Evolutionary conservation across 2,329 filamentous ascomycete species (phyloP).

Genomic region (Pleoardoris graminearum): DNA sequence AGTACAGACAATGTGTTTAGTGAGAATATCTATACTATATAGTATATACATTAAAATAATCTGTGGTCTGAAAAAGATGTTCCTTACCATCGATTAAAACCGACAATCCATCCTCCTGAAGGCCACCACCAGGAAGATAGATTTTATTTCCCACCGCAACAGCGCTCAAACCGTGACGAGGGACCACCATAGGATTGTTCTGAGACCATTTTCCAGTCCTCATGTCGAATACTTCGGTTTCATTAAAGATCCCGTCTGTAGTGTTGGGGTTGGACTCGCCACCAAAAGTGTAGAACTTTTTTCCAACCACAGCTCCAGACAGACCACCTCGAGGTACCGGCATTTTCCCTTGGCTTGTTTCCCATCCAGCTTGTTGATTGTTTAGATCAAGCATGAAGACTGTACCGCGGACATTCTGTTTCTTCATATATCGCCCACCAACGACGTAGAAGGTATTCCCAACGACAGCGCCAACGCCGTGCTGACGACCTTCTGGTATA

Average conservation of each 20-base stretch:
- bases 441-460: constrained; percentile 4
- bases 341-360: constrained; percentile 4
- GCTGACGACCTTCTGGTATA: constrained; percentile 14
- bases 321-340: constrained; percentile 11
- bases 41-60: constrained; percentile 1
- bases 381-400: constrained; percentile 11
- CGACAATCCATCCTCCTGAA: constrained; percentile 7
- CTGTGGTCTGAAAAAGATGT: background rate
- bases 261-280: constrained; percentile 12
- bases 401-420: constrained; percentile 3
- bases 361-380: background rate
- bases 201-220: constrained; percentile 3
- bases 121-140: constrained; percentile 15
- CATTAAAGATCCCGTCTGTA: constrained; percentile 7
- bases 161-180: constrained; percentile 11
- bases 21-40: no score
- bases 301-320: constrained; percentile 1
- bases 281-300: constrained; percentile 14
- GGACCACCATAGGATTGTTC: constrained; percentile 8
- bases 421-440: background rate
- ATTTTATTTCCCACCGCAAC: constrained; percentile 8
- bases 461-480: constrained; percentile 11
- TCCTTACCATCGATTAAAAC: background rate
- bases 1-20: no score
- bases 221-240: constrained; percentile 12